phyloP scores from a whole-genome alignment of 2,329 filamentous ascomycete species.

The Exophiala mesophila region DNA sequence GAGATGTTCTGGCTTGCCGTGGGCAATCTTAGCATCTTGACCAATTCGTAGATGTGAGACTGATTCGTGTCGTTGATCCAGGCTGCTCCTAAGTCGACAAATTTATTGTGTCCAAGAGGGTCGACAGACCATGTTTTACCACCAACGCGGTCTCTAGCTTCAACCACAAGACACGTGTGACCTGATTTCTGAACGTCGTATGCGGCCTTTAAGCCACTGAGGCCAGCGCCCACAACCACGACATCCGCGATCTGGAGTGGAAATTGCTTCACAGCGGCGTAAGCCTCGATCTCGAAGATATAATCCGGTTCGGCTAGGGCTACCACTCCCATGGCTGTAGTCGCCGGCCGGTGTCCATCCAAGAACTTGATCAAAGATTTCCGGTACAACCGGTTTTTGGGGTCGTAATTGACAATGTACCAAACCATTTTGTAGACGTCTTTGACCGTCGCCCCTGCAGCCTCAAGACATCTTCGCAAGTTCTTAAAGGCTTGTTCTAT shows the following conservation, averaged over 20 bases:
- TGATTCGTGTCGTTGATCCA: constrained; percentile 38
- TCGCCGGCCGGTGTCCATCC: constrained; percentile 36
- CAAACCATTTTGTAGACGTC: constrained; percentile 40
- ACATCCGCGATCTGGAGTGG: constrained; percentile 36
- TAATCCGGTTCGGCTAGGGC: constrained; percentile 35
- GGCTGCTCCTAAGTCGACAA: constrained; percentile 36
- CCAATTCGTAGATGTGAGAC: constrained; percentile 26
- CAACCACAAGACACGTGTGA: constrained; percentile 33
- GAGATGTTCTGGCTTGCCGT: constrained; percentile 27
- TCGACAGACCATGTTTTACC: constrained; percentile 35
- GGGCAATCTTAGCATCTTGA: constrained; percentile 26
- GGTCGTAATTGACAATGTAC: constrained; percentile 43
- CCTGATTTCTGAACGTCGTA: constrained; percentile 29
- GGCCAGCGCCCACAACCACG: constrained; percentile 36
- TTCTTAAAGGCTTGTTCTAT: constrained; percentile 38
- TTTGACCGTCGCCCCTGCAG: constrained; percentile 32
- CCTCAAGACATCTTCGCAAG: constrained; percentile 33
- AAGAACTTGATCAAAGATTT: constrained; percentile 36
- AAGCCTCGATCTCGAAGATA: constrained; percentile 42
- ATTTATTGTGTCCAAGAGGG: constrained; percentile 27
- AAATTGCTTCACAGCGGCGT: constrained; percentile 22
- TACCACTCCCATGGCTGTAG: constrained; percentile 39
- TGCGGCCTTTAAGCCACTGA: constrained; percentile 35
- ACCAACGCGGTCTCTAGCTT: constrained; percentile 40
- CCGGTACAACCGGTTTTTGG: constrained; percentile 33